Base-by-base conservation (phyloP, 768 basidiomycete genomes). In the Lactarius sanguifluus region DNA sequence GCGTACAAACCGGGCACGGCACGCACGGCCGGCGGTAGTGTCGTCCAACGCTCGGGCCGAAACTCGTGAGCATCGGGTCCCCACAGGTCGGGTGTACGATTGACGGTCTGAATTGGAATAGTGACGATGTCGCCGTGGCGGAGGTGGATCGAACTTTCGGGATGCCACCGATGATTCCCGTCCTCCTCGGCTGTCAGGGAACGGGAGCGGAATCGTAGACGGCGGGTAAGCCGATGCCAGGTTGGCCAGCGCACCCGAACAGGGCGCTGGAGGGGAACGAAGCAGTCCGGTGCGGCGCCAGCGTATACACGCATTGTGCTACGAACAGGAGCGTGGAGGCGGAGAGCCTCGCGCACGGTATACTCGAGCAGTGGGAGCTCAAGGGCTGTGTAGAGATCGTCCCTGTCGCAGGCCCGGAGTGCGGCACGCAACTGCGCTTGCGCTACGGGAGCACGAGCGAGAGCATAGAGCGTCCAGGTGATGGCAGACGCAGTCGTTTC, bases 41-140 rank as follows among this genome's bases (percentile, higher is more conserved):
- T 74, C 59, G 77, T 73, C 85, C 83, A 87, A 38, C 86, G 77
- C 68, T 85, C 85, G 43, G 86, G 86, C 62, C 83, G 79, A 78
- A 91, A 91, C 67, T 76, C 77, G 50, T 78, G 72, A n/a, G 87
- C 87, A 72, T 92, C 87, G 32, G 78, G 78, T 16, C 90, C 90
- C 85, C 88, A 92, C 23, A 87, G 76, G 38, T 76, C 77, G 60
- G 64, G 64, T 68, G 78, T 79, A 71, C 82, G 81, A 75, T 92
- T 89, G 72, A 88, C 80, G 1, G 84, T 82, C 69, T 82, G 80
- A 57, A 87, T 83, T 8, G 85, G 84, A 58, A 91, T 79, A 2
- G 82, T 82, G 72, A 90, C 79, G 67, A 82, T 81, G 69, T 87
- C 85, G 57, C 85, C 80, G 70, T 79, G 77, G 61, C 70, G 70